Evolutionary conservation across 1,284 basidiomycete genomes (phyloP).

Genomic region (Rugiboletus extremiorientalis): DNA sequence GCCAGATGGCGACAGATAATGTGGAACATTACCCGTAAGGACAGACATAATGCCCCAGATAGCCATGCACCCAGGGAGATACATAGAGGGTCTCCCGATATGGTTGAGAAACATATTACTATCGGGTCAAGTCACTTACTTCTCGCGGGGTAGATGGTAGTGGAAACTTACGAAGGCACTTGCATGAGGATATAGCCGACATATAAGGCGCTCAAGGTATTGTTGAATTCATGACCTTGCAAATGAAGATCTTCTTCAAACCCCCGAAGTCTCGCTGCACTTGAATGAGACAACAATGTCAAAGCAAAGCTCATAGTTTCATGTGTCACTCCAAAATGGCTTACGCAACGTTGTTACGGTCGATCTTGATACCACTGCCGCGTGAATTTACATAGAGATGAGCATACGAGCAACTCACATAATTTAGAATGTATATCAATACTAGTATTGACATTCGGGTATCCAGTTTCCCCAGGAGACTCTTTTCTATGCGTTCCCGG

Average conservation of each 20-base stretch:
- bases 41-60: conserved; percentile 70
- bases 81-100: conserved; percentile 73
- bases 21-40: conserved; percentile 47
- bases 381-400: not conserved
- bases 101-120: conserved; percentile 76
- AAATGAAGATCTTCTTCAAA: conserved; percentile 33
- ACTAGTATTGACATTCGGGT: conserved; percentile 51
- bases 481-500: conserved; percentile 13
- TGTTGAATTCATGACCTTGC: conserved; percentile 59
- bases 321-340: conserved; percentile 14
- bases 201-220: conserved; percentile 72
- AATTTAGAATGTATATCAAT: conserved; percentile 57
- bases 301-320: not conserved
- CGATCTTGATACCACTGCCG: conserved; percentile 44
- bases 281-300: conserved; percentile 7
- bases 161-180: conserved; percentile 43
- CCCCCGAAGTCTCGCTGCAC: conserved; percentile 30
- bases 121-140: not conserved
- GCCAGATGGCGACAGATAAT: not conserved
- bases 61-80: conserved; percentile 71
- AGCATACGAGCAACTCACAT: conserved; percentile 37
- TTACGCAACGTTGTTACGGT: conserved; percentile 67
- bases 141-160: not conserved
- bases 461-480: conserved; percentile 39
- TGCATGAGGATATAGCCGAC: conserved; percentile 68